A percentile compares a stretch with the other conserved stretches of the same genome.
Conservation (phyloP, 805 yeast species). For the Spathaspora sp. region DNA sequence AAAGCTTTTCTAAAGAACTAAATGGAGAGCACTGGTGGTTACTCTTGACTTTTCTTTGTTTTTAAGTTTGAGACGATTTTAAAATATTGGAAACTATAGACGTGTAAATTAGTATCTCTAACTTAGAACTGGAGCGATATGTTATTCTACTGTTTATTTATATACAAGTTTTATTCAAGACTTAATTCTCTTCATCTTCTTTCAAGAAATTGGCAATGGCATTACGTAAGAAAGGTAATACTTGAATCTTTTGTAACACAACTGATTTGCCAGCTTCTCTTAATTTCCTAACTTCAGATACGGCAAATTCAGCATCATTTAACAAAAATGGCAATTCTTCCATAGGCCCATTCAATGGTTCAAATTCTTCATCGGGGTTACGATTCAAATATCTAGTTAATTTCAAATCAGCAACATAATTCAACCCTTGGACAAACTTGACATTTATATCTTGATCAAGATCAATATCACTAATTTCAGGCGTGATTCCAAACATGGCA, state of each 20-base stretch:
- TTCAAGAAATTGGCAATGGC: constrained; percentile 17
- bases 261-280: constrained; percentile 37
- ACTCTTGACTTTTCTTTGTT: no score
- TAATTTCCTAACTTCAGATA: constrained; percentile 44
- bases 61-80: no score
- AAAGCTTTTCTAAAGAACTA: no score
- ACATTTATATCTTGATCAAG: constrained; percentile 50
- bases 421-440: constrained; percentile 59
- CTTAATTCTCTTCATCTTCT: neutral
- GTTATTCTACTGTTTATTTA: no score
- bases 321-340: constrained; percentile 40
- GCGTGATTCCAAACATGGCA: constrained; percentile 82
- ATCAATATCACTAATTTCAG: constrained; percentile 53
- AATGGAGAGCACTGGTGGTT: no score
- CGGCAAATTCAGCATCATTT: constrained; percentile 34
- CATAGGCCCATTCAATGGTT: constrained; percentile 35
- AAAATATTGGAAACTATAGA: no score
- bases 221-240: constrained; percentile 33
- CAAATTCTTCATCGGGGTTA: constrained; percentile 17
- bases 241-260: constrained; percentile 35
- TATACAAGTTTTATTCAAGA: neutral
- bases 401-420: constrained; percentile 67
- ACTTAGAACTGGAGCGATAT: no score
- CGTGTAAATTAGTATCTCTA: no score
- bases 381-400: constrained; percentile 33